Percentiles rank a stretch among this genome's conserved stretches.
Conservation (phyloP, 139 green algal genomes). For the Edaphochlamys debaryana region DNA sequence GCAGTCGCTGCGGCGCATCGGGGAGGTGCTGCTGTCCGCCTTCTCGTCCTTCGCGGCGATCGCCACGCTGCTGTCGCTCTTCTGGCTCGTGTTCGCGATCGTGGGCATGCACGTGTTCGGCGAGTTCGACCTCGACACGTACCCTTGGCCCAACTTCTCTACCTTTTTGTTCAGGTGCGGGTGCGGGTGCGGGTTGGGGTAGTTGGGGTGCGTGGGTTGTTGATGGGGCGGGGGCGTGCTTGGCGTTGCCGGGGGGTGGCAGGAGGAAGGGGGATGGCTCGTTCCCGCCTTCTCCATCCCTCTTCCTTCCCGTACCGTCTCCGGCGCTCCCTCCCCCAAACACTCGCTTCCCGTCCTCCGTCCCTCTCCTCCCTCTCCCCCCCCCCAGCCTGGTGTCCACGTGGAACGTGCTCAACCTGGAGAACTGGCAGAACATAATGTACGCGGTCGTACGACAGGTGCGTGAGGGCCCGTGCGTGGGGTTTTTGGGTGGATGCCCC, state of each 20-base stretch:
- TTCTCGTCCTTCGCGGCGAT: slow-evolving; percentile 79
- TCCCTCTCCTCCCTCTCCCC: background rate
- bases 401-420: slow-evolving; percentile 66
- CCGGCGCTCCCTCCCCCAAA: too few species aligned
- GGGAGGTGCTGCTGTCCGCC: slow-evolving; percentile 69
- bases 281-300: too few species aligned
- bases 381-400: slow-evolving; percentile 18
- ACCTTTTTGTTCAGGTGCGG: slow-evolving; percentile 67
- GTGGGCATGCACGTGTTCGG: slow-evolving; percentile 86
- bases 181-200: background rate
- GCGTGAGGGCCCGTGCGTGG: too few species aligned
- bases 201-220: background rate
- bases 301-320: too few species aligned
- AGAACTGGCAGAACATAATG: slow-evolving; percentile 78
- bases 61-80: slow-evolving; percentile 74
- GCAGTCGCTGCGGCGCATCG: slow-evolving; percentile 75
- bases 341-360: too few species aligned
- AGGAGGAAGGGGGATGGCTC: too few species aligned
- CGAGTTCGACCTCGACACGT: slow-evolving; percentile 35
- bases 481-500: too few species aligned
- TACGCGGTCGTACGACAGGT: slow-evolving; percentile 55
- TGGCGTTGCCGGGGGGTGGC: too few species aligned
- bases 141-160: slow-evolving; percentile 75
- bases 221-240: too few species aligned
- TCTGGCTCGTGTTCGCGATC: slow-evolving; percentile 88